These are phyloP conservation scores for Xylariales sp. DNA, from an alignment of 2,329 filamentous ascomycete genomes.

Conservation along the genomic window DNA sequence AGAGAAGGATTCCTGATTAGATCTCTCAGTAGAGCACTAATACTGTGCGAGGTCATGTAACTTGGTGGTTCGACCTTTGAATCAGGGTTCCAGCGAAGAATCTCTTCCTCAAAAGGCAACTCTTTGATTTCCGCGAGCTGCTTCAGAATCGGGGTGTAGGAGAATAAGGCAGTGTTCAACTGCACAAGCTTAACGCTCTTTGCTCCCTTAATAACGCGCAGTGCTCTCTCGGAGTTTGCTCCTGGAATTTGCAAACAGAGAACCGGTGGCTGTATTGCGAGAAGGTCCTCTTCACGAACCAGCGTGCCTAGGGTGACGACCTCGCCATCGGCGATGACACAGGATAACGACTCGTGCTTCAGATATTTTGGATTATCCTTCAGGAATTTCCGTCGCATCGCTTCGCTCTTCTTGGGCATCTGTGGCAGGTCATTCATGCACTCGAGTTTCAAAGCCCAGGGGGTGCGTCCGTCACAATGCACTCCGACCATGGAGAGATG, in stretches of 20 bases:
- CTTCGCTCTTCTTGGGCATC: conserved; percentile 23
- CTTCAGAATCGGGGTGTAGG: conserved; percentile 32
- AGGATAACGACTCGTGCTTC: conserved; percentile 29
- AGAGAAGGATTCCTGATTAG: conserved; percentile 11
- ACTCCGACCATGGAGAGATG: conserved; percentile 17
- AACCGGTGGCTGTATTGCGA: conserved; percentile 19
- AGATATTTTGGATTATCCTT: conserved; percentile 31
- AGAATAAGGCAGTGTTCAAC: conserved; percentile 28
- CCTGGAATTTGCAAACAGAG: conserved; percentile 32
- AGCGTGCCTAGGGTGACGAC: conserved; percentile 48
- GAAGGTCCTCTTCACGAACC: conserved; percentile 56
- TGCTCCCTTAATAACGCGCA: conserved; percentile 11
- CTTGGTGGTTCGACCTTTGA: conserved; percentile 18
- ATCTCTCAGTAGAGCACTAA: conserved; percentile 19
- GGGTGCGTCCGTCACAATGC: conserved; percentile 22
- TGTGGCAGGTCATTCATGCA: conserved; percentile 23
- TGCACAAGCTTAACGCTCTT: conserved; percentile 22
- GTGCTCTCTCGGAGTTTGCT: conserved; percentile 4
- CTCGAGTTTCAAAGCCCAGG: conserved; percentile 19
- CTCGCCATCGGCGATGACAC: conserved; percentile 22
- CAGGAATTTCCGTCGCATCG: conserved; percentile 24
- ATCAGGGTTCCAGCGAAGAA: conserved; percentile 55
- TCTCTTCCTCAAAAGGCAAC: conserved; percentile 50
- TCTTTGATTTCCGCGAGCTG: conserved; percentile 30
- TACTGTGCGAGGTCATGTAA: conserved; percentile 15